Evolutionary conservation across 2,329 filamentous ascomycete species (phyloP).

Genomic region (Talaromyces sp.): DNA sequence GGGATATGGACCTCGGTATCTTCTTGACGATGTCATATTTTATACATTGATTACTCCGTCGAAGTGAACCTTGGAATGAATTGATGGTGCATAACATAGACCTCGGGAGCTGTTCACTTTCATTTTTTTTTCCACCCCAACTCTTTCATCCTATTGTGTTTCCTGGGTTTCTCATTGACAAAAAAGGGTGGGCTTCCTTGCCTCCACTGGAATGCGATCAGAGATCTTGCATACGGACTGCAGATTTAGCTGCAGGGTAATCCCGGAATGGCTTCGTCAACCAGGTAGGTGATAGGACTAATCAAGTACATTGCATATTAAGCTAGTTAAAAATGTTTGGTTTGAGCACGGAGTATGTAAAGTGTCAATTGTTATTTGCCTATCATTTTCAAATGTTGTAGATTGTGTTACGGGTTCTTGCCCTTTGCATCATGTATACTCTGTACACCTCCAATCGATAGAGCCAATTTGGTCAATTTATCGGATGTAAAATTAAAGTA

Average conservation of each 20-base stretch:
- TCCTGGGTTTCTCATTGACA: not conserved
- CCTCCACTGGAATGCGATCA: not conserved
- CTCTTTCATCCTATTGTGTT: too few species aligned
- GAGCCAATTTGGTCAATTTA: too few species aligned
- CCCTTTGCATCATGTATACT: not conserved
- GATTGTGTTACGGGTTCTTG: not conserved
- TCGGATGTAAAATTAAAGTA: too few species aligned
- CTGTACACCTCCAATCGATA: not conserved
- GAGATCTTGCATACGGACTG: constrained; percentile 10
- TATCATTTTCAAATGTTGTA: not conserved
- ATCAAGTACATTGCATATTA: not conserved
- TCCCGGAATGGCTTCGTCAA: constrained; percentile 4
- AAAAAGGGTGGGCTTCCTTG: not conserved
- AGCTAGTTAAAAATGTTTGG: not conserved
- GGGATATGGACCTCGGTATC: not conserved
- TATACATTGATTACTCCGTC: too few species aligned
- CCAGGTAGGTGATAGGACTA: constrained; percentile 1
- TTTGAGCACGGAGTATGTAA: too few species aligned
- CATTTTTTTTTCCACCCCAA: too few species aligned
- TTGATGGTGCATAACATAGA: not conserved
- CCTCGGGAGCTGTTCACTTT: too few species aligned
- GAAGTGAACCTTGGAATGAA: too few species aligned
- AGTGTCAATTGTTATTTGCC: not conserved
- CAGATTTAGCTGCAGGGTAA: constrained; percentile 4
- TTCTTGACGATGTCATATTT: not conserved